These are phyloP conservation scores for Fusarium musae DNA, from an alignment of 2,329 filamentous ascomycete species.

Conservation along the genomic window DNA sequence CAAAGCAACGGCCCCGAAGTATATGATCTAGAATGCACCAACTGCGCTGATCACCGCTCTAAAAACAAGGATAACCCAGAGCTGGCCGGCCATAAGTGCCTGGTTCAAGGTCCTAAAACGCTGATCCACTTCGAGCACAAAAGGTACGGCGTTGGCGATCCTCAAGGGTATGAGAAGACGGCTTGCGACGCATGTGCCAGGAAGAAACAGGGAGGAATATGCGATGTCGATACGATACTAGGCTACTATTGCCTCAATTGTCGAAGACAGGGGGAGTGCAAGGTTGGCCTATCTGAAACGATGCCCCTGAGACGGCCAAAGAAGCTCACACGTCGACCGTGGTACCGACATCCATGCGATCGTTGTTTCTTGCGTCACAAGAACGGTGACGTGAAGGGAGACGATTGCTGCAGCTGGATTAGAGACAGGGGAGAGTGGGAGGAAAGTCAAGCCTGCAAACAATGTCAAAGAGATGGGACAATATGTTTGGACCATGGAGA, in stretches of 20 bases:
- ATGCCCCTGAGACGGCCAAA: neutral
- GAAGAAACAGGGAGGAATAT: neutral
- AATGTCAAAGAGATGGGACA: conserved; percentile 5
- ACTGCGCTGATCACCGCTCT: conserved; percentile 36
- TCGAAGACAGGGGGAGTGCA: neutral
- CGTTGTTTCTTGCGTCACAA: conserved; percentile 10
- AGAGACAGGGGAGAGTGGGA: conserved; percentile 21
- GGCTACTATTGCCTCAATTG: conserved; percentile 31
- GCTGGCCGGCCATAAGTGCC: conserved; percentile 12
- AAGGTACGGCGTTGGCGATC: conserved; percentile 23
- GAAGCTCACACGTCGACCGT: conserved; percentile 9
- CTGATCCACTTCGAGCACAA: conserved; percentile 6
- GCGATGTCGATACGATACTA: conserved; percentile 30
- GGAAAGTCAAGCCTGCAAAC: neutral
- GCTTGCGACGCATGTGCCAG: conserved; percentile 2
- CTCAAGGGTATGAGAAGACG: neutral
- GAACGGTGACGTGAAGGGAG: neutral
- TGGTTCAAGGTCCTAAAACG: neutral
- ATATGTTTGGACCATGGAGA: conserved; percentile 13
- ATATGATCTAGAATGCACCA: conserved; percentile 22
- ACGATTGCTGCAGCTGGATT: conserved; percentile 26
- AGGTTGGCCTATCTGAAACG: neutral
- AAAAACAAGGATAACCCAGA: neutral
- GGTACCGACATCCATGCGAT: conserved; percentile 37
- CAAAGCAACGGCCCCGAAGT: neutral